Conservation (phyloP, 305 asterid genomes). For the Plantago rigida region DNA sequence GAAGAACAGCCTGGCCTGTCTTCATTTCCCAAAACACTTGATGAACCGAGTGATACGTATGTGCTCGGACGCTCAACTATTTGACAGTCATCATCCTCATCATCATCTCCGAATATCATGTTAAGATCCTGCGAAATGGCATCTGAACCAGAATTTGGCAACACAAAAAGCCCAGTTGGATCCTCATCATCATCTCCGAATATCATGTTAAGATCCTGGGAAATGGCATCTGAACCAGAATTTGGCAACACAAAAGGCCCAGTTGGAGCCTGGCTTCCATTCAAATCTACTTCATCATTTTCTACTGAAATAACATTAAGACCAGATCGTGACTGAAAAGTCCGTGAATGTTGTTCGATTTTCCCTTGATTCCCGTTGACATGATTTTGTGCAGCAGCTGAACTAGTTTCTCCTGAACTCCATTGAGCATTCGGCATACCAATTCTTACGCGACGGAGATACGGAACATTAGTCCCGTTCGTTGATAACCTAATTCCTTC, state of each 20-base stretch:
- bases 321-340: constrained; percentile 30
- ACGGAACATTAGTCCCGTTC: constrained; percentile 30
- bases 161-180: constrained; percentile 29
- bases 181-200: constrained; percentile 21
- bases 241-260: constrained; percentile 31
- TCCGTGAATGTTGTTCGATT: constrained; percentile 45
- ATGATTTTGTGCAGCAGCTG: constrained; percentile 38
- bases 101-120: constrained; percentile 29
- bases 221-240: constrained; percentile 32
- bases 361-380: constrained; percentile 37
- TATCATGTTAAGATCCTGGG: constrained; percentile 23
- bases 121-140: constrained; percentile 38
- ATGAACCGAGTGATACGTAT: constrained; percentile 34
- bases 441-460: constrained; percentile 34
- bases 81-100: constrained; percentile 47
- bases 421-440: constrained; percentile 45
- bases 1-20: constrained; percentile 41
- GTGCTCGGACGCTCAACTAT: constrained; percentile 39
- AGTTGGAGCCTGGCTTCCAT: constrained; percentile 29
- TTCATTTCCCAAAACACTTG: constrained; percentile 33
- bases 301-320: constrained; percentile 37
- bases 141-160: constrained; percentile 35
- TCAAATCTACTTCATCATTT: constrained; percentile 31
- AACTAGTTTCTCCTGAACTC: constrained; percentile 65
- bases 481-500: constrained; percentile 44